Evolutionary conservation across 208 protist genomes (phyloP).

Genomic region (Porcisia hertigi): DNA sequence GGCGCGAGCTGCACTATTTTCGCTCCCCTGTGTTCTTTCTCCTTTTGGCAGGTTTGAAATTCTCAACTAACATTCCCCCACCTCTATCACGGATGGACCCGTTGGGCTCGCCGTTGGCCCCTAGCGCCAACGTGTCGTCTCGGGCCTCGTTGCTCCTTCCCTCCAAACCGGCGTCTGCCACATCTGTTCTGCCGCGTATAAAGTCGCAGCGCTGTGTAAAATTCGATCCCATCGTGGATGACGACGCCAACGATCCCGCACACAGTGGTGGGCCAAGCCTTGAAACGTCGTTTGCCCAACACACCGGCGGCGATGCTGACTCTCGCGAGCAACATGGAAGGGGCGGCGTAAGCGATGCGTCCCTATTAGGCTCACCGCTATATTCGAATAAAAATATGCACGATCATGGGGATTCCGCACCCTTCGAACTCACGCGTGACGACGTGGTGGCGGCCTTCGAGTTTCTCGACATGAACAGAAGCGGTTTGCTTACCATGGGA

Average conservation of each 20-base stretch:
- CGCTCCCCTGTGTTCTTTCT: neutral
- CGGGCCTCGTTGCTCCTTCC: neutral
- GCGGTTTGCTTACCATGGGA: constrained; percentile 76
- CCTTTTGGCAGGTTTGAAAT: neutral
- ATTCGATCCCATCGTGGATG: constrained; percentile 6
- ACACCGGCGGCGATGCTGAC: neutral
- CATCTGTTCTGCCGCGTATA: neutral
- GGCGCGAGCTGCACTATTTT: neutral
- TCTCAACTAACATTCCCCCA: neutral
- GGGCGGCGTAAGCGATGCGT: neutral
- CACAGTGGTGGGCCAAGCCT: constrained; percentile 9
- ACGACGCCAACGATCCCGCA: neutral
- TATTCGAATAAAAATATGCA: neutral
- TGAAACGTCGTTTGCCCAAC: neutral
- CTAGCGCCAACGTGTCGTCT: neutral
- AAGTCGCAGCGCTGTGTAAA: constrained; percentile 6
- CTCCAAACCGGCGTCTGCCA: neutral
- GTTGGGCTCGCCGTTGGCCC: neutral
- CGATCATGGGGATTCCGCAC: constrained; percentile 10
- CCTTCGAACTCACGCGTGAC: constrained; percentile 65
- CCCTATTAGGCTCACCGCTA: neutral
- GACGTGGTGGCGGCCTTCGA: constrained; percentile 92
- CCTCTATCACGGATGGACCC: neutral
- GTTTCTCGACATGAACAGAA: constrained; percentile 90
- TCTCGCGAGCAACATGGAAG: neutral